A percentile compares a stretch with the other conserved stretches of the same genome.
Conservation (phyloP, 2,329 filamentous ascomycete genomes). For the Pseudocercospora eumusae region DNA sequence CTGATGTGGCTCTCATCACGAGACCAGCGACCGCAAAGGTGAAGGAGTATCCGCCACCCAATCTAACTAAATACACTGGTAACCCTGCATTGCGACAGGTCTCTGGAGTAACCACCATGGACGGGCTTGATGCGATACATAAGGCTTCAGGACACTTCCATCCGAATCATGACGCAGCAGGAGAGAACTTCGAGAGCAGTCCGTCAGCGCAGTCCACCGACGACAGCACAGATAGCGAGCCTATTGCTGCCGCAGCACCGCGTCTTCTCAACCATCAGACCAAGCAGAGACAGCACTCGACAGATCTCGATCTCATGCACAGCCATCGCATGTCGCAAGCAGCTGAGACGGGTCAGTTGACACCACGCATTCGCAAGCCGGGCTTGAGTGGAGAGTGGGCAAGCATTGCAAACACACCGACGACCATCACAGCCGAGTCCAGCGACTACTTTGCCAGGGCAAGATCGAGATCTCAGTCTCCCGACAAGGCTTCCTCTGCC, state of each 20-base stretch:
- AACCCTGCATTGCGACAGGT: slow-evolving; percentile 41
- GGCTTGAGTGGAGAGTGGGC: slow-evolving; percentile 26
- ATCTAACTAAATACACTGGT: slow-evolving; percentile 42
- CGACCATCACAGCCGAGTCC: not conserved
- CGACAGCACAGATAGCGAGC: slow-evolving; percentile 29
- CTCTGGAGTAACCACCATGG: slow-evolving; percentile 38
- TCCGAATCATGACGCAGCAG: not conserved
- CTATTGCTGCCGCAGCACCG: slow-evolving; percentile 34
- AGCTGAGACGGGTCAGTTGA: slow-evolving; percentile 53
- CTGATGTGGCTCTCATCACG: slow-evolving; percentile 21
- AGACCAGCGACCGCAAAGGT: slow-evolving; percentile 19
- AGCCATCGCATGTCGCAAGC: slow-evolving; percentile 53
- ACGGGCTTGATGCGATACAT: slow-evolving; percentile 34
- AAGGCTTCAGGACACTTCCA: slow-evolving; percentile 32
- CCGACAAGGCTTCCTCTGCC: slow-evolving; percentile 11
- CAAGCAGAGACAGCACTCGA: slow-evolving; percentile 28
- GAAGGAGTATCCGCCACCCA: slow-evolving; percentile 40
- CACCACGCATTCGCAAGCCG: slow-evolving; percentile 30
- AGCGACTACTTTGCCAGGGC: slow-evolving; percentile 19
- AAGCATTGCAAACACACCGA: slow-evolving; percentile 13
- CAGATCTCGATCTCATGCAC: slow-evolving; percentile 44
- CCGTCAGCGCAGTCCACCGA: slow-evolving; percentile 28
- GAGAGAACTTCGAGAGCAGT: slow-evolving; percentile 26
- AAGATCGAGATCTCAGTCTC: slow-evolving; percentile 12
- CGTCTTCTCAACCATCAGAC: slow-evolving; percentile 24